A percentile compares a stretch with the other conserved stretches of the same genome.
Evolutionary conservation across 2,329 filamentous ascomycete genomes (phyloP).

Genomic region (Apiospora aurea): DNA sequence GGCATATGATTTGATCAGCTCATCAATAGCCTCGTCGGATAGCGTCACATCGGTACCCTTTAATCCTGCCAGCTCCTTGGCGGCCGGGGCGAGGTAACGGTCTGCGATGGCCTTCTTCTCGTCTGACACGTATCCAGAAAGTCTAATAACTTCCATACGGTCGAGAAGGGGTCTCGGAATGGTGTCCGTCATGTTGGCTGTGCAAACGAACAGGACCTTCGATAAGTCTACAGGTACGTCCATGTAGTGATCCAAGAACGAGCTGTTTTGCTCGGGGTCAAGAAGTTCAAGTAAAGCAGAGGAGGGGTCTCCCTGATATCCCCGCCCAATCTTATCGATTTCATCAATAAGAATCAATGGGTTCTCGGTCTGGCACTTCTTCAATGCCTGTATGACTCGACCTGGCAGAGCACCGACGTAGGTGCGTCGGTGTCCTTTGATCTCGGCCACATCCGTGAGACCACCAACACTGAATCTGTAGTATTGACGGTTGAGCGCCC

Average conservation of each 20-base stretch:
- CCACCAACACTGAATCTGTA: conserved; percentile 98
- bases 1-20: conserved; percentile 98
- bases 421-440: conserved; percentile 95
- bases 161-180: conserved; percentile 93
- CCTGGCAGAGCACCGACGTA: conserved; percentile 96
- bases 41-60: conserved; percentile 91
- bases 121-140: conserved; percentile 95
- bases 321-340: conserved; percentile 96
- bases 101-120: conserved; percentile 99
- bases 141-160: conserved; percentile 95
- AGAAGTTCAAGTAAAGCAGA: conserved; percentile 92
- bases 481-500: conserved; percentile 93
- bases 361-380: conserved; percentile 99
- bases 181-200: conserved; percentile 98
- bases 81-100: conserved; percentile 87
- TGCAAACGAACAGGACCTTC: conserved; percentile 98
- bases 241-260: conserved; percentile 98
- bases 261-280: conserved; percentile 96
- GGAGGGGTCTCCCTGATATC: conserved; percentile 95
- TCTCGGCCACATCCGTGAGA: conserved; percentile 95
- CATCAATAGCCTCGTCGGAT: conserved; percentile 85
- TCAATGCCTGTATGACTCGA: conserved; percentile 95
- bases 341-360: conserved; percentile 96
- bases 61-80: conserved; percentile 91
- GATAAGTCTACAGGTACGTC: conserved; percentile 97